Conservation (phyloP, 495 filamentous ascomycete species). For the Penicilliopsis zonata region DNA sequence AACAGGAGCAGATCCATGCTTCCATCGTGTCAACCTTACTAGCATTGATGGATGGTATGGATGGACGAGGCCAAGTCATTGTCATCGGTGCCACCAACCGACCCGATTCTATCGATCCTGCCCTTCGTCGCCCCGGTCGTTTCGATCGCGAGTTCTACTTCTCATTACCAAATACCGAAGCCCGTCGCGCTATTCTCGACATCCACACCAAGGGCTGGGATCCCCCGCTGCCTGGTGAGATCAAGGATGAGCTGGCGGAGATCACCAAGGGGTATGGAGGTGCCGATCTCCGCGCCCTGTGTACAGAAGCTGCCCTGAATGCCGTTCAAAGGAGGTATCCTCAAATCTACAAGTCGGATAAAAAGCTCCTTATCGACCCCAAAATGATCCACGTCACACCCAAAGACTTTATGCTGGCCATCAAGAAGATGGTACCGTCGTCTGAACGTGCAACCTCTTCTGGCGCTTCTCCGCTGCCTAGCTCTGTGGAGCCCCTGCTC, state of each 20-base stretch:
- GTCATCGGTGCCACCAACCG: slow-evolving; percentile 97
- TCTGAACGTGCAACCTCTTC: slow-evolving; percentile 81
- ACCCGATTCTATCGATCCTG: slow-evolving; percentile 95
- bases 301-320: slow-evolving; percentile 97
- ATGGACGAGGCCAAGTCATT: slow-evolving; percentile 93
- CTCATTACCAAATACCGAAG: slow-evolving; percentile 70
- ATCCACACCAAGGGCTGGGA: slow-evolving; percentile 96
- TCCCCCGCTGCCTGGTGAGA: slow-evolving; percentile 53
- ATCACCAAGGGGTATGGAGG: slow-evolving; percentile 93
- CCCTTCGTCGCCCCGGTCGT: slow-evolving; percentile 88
- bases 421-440: slow-evolving; percentile 92
- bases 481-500: slow-evolving; percentile 69
- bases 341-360: slow-evolving; percentile 83
- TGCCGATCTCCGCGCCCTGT: slow-evolving; percentile 85
- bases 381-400: slow-evolving; percentile 70
- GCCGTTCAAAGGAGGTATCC: slow-evolving; percentile 91
- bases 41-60: slow-evolving; percentile 98
- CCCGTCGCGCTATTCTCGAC: slow-evolving; percentile 72
- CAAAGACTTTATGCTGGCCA: slow-evolving; percentile 91
- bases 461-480: slow-evolving; percentile 64
- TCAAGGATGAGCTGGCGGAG: slow-evolving; percentile 76
- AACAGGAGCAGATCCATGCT: slow-evolving; percentile 96
- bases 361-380: slow-evolving; percentile 84
- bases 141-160: slow-evolving; percentile 99
- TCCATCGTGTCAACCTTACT: slow-evolving; percentile 93